Conservation (phyloP, 108 stramenopile species). For the Nannochloropsis salina region DNA sequence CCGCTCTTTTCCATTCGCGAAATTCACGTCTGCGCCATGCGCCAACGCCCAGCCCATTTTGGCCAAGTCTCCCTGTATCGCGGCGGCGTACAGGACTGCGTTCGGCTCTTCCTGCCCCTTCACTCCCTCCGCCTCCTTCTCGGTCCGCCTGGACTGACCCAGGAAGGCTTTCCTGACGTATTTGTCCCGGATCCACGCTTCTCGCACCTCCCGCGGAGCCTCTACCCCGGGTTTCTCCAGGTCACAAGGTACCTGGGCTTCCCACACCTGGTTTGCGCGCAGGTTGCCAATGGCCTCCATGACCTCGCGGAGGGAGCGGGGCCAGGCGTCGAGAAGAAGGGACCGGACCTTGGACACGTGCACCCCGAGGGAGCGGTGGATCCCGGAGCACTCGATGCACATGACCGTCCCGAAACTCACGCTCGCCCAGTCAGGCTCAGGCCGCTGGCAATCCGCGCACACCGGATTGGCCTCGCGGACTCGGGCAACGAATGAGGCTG, state of each 20-base stretch:
- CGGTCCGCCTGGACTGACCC: not conserved
- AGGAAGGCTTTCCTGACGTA: slow-evolving; percentile 38
- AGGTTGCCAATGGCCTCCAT: slow-evolving; percentile 47
- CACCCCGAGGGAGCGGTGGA: slow-evolving; percentile 55
- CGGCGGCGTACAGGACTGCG: slow-evolving; percentile 22
- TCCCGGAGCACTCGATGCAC: slow-evolving; percentile 60
- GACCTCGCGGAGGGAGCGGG: slow-evolving; percentile 15
- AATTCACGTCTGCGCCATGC: slow-evolving; percentile 42
- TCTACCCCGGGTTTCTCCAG: slow-evolving; percentile 22
- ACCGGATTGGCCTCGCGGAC: slow-evolving; percentile 41
- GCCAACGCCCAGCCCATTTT: slow-evolving; percentile 30
- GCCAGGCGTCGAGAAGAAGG: slow-evolving; percentile 50
- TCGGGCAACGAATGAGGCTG: not conserved
- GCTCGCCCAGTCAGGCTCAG: slow-evolving; percentile 56
- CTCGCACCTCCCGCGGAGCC: slow-evolving; percentile 27
- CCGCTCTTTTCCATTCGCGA: slow-evolving; percentile 18
- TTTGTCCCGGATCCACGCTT: slow-evolving; percentile 51
- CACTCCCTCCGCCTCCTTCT: not conserved
- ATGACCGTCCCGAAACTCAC: slow-evolving; percentile 55
- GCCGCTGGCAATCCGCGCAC: slow-evolving; percentile 55
- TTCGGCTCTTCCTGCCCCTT: not conserved
- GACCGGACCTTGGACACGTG: slow-evolving; percentile 57
- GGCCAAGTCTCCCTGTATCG: slow-evolving; percentile 24
- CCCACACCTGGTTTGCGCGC: slow-evolving; percentile 32
- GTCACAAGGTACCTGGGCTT: slow-evolving; percentile 19